Conservation (phyloP, 192 early-diverging fungal genomes). For the Gonapodya prolifera region DNA sequence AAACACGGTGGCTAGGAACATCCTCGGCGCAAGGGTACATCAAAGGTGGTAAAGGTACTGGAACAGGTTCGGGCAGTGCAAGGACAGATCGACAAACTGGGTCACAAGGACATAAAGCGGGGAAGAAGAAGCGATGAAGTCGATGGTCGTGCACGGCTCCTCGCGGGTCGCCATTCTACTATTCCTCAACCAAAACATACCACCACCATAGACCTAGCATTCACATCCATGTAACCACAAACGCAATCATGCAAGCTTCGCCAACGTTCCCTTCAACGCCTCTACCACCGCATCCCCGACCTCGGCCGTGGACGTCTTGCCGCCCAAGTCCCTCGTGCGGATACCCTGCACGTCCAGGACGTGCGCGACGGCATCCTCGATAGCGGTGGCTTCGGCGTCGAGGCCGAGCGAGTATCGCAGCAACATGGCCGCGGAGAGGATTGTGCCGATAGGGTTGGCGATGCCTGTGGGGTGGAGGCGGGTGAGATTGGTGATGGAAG, state of each 20-base stretch:
- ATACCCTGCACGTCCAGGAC: slow-evolving; percentile 77
- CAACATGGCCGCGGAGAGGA: slow-evolving; percentile 87
- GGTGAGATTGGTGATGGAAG: slow-evolving; percentile 6
- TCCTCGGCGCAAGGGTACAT: slow-evolving; percentile 57
- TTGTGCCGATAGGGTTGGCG: slow-evolving; percentile 96
- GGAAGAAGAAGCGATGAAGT: background rate
- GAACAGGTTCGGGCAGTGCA: background rate
- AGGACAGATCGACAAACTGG: no score
- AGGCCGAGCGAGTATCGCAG: slow-evolving; percentile 88
- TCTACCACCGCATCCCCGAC: slow-evolving; percentile 85
- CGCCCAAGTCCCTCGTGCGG: slow-evolving; percentile 85
- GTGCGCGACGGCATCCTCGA: slow-evolving; percentile 83
- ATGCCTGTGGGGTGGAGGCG: no score
- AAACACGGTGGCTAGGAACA: slow-evolving; percentile 62
- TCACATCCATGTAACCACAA: no score
- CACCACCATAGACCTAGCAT: no score
- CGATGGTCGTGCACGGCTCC: no score
- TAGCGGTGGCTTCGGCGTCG: slow-evolving; percentile 74
- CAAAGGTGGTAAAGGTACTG: slow-evolving; percentile 7
- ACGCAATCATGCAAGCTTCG: background rate
- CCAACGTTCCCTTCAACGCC: slow-evolving; percentile 47
- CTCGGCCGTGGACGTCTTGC: slow-evolving; percentile 67
- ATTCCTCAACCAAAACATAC: no score
- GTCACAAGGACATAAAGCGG: no score
- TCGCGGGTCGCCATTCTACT: no score